phyloP scores from a whole-genome alignment of 768 basidiomycete genomes.

The Dictyophora rubrovolvata region DNA sequence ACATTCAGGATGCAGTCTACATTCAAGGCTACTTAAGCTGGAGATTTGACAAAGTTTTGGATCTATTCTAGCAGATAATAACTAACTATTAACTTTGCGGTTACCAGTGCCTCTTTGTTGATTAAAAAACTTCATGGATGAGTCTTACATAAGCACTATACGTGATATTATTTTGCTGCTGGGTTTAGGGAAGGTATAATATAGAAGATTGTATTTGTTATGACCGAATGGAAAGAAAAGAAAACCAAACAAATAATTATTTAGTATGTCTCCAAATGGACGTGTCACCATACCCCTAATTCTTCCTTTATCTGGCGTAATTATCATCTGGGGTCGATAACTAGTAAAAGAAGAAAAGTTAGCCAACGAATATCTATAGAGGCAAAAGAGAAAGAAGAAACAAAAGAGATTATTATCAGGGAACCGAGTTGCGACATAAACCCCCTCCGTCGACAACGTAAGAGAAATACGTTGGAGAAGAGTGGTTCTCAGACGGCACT shows the following conservation, averaged over 20 bases:
- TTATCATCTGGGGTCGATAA: background rate
- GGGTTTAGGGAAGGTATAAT: background rate
- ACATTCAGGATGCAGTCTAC: too few species aligned
- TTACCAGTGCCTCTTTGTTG: background rate
- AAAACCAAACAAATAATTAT: background rate
- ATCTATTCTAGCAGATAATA: too few species aligned
- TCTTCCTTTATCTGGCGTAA: background rate
- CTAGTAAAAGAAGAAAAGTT: background rate
- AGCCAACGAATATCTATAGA: background rate
- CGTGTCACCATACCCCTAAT: background rate
- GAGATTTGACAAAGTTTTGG: too few species aligned
- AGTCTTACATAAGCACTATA: background rate
- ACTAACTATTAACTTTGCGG: too few species aligned
- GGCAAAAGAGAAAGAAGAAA: background rate
- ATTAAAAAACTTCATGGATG: background rate
- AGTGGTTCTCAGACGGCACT: slow-evolving; percentile 10
- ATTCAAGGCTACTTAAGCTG: too few species aligned
- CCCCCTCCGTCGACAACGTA: slow-evolving; percentile 5
- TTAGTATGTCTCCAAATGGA: background rate
- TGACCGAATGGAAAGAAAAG: background rate
- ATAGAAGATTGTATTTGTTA: background rate
- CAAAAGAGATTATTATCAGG: background rate
- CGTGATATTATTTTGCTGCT: background rate
- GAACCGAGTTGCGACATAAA: slow-evolving; percentile 9
- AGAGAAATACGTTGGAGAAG: slow-evolving; percentile 6